Percentiles rank a stretch among this genome's conserved stretches.
phyloP scores from a whole-genome alignment of 2,329 filamentous ascomycete genomes.

The Neodidymelliopsis sp. region DNA sequence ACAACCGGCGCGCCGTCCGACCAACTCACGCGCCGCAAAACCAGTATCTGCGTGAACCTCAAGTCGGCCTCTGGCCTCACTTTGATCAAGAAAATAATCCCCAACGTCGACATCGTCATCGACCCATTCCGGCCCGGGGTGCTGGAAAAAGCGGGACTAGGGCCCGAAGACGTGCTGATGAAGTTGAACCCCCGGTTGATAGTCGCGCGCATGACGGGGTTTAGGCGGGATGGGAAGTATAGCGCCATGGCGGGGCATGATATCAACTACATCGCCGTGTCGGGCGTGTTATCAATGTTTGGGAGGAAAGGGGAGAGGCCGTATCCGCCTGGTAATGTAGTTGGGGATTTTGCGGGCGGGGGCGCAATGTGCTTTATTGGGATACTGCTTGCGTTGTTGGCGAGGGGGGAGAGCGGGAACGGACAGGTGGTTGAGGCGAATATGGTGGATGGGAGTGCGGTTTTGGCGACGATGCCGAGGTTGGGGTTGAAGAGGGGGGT shows the following conservation, averaged over 20 bases:
- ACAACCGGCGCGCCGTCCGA: constrained; percentile 66
- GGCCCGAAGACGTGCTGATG: constrained; percentile 70
- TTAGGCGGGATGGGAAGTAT: constrained; percentile 86
- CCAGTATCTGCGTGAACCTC: constrained; percentile 80
- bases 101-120: constrained; percentile 78
- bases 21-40: constrained; percentile 80
- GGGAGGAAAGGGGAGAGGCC: constrained; percentile 75
- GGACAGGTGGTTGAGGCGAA: constrained; percentile 95
- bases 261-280: constrained; percentile 94
- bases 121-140: constrained; percentile 94
- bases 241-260: constrained; percentile 90
- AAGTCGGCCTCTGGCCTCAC: constrained; percentile 70
- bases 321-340: constrained; percentile 80
- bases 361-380: constrained; percentile 83
- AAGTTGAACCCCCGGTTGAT: constrained; percentile 76
- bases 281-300: constrained; percentile 78
- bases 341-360: constrained; percentile 91
- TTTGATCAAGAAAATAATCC: constrained; percentile 71
- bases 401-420: constrained; percentile 66
- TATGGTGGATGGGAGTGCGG: constrained; percentile 91
- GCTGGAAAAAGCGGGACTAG: constrained; percentile 82
- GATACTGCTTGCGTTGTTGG: constrained; percentile 79
- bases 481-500: constrained; percentile 71
- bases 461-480: constrained; percentile 80
- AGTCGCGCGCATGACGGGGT: constrained; percentile 87